phyloP scores from a whole-genome alignment of 2,329 filamentous ascomycete species.

The Neurospora sp. region DNA sequence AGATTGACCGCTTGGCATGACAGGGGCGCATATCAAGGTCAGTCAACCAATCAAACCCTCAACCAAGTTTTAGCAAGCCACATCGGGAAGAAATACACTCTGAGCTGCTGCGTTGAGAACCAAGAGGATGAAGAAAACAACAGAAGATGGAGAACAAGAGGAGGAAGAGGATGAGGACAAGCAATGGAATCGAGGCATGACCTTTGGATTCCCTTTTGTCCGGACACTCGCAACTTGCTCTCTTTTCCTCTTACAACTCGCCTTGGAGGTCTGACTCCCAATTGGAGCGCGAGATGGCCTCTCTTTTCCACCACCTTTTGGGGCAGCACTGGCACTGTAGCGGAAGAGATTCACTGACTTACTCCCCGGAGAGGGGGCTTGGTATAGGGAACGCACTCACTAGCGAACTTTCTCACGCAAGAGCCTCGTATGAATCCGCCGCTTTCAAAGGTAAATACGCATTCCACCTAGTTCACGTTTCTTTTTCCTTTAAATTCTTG shows the following conservation, averaged over 20 bases:
- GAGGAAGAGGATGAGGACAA: background rate
- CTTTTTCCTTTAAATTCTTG: conserved; percentile 4
- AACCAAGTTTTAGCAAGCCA: conserved; percentile 12
- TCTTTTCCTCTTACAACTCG: background rate
- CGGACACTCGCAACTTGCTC: background rate
- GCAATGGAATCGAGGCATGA: background rate
- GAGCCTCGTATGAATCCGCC: conserved; percentile 36
- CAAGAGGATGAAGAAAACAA: background rate
- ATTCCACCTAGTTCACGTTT: conserved; percentile 12
- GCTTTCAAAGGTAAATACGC: conserved; percentile 31
- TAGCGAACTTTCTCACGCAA: conserved; percentile 19
- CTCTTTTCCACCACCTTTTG: background rate
- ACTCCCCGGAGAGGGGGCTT: conserved; percentile 3
- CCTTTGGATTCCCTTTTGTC: background rate
- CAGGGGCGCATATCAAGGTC: conserved; percentile 20
- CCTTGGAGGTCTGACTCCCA: background rate
- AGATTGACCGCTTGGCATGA: conserved; percentile 21
- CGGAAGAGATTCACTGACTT: background rate
- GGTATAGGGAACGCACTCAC: conserved; percentile 19
- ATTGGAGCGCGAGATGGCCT: background rate
- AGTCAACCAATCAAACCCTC: conserved; percentile 18
- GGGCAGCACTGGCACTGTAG: background rate
- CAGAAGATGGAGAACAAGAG: background rate
- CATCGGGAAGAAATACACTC: conserved; percentile 8
- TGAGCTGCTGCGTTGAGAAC: background rate